Percentiles rank a stretch among this genome's conserved stretches.
phyloP scores from a whole-genome alignment of 176 grass and related monocot species.

The Avena sativa region DNA sequence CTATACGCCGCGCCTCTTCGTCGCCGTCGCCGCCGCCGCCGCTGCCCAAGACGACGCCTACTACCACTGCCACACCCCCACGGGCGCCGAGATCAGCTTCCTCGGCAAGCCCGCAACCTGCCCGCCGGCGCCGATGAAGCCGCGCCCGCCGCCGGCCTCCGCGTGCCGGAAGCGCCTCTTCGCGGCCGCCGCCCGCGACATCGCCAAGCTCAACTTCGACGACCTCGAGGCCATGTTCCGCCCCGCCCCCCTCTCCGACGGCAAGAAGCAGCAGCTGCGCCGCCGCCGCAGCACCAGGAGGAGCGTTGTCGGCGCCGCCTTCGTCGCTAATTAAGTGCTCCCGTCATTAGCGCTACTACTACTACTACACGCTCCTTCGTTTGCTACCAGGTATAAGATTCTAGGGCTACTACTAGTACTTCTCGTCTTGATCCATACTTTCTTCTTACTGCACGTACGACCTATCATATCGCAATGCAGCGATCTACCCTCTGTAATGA shows the following conservation, averaged over 20 bases:
- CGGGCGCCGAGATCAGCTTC: background rate
- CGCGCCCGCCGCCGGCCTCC: background rate
- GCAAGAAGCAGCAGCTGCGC: background rate
- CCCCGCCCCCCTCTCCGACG: background rate
- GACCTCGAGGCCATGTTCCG: conserved; percentile 45
- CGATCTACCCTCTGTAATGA: too few relatives aligned
- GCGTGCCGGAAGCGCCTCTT: conserved; percentile 49
- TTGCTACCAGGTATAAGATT: too few relatives aligned
- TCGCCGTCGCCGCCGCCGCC: too few relatives aligned
- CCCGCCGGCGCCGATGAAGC: conserved; percentile 53
- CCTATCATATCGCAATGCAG: too few relatives aligned
- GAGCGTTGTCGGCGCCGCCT: background rate
- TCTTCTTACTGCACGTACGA: too few relatives aligned
- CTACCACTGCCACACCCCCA: conserved; percentile 37
- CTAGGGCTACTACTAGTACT: too few relatives aligned
- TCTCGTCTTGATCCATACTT: too few relatives aligned
- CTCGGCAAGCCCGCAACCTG: conserved; percentile 40
- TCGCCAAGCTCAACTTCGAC: conserved; percentile 36
- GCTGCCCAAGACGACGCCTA: background rate
- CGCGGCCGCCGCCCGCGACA: background rate
- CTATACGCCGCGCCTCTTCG: background rate
- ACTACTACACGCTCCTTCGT: too few relatives aligned
- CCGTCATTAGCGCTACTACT: too few relatives aligned
- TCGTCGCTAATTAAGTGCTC: too few relatives aligned
- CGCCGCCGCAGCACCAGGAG: background rate